A percentile compares a stretch with the other conserved stretches of the same genome.
These are phyloP conservation scores for Moringa oleifera DNA, from an alignment of 345 rosid species.

Conservation along the genomic window DNA sequence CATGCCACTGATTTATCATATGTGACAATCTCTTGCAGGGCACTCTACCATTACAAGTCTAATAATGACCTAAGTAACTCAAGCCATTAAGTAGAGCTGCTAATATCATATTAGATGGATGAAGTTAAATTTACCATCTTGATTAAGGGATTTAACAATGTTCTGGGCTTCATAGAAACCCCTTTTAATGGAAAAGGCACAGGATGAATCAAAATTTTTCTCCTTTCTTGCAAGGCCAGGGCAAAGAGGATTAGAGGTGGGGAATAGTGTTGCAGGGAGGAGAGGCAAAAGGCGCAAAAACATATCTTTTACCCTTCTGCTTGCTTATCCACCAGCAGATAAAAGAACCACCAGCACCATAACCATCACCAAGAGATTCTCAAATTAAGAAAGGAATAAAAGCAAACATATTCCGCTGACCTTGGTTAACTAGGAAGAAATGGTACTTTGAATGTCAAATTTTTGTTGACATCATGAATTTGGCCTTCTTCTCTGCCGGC, in stretches of 20 bases:
- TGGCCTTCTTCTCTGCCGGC: conserved; percentile 83
- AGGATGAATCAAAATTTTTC: too few relatives aligned
- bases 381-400: neutral
- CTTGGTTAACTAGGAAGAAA: conserved; percentile 16
- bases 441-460: conserved; percentile 31
- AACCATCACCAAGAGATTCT: neutral
- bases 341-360: neutral
- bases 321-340: too few relatives aligned
- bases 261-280: too few relatives aligned
- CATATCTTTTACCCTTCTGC: too few relatives aligned
- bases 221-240: too few relatives aligned
- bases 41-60: neutral
- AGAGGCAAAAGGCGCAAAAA: too few relatives aligned
- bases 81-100: neutral
- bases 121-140: neutral
- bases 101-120: neutral
- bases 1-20: too few relatives aligned
- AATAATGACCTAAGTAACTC: neutral
- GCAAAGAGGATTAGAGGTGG: too few relatives aligned
- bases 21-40: neutral
- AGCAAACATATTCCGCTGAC: conserved; percentile 20
- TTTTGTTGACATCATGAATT: conserved; percentile 60
- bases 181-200: too few relatives aligned
- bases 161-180: neutral
- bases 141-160: neutral